Evolutionary conservation across 331 rosid genomes (phyloP), one percentile per base, ranked within the genome.

Genomic region (Pyrus hybrid): DNA sequence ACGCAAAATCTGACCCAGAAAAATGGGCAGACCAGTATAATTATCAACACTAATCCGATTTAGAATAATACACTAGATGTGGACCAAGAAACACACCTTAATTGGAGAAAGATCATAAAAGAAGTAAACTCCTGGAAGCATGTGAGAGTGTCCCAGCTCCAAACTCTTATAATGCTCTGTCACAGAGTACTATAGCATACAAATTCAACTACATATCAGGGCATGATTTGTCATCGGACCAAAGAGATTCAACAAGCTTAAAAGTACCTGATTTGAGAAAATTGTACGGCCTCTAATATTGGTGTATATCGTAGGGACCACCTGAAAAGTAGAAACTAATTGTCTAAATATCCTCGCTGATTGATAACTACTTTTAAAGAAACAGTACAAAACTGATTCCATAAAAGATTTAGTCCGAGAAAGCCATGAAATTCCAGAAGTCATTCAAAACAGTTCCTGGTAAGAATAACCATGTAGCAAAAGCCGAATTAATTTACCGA

Each of bases 141-240:
- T 54, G 6, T 54, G 81, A 25, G 25, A 73, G 41, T 1, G 60
- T 67, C 92, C 93, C 2, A 74, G 35, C 68, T 93, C 97, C 45
- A 87, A 75, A 83, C 85, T 85, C 85, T 86, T 91, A 80, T 86
- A 93, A 89, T 93, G 98, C 88, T 93, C 93, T 5, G 97, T 93
- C 68, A 91, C 97, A 54, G 98, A 93, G 83, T 89, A 93, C 97
- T 93, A 93, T 76, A 67, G 45, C 81, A 87, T 37, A 70, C 83
- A 79, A 75, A 65, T 71, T 35, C 49, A 1, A 23, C 60, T 56
- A 75, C 71, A 74, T 74, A 68, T 78, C 37, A 76, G 78, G 28
- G 68, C 56, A 76, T 63, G 70, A 78, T 63, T 47, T 23, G 72
- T 60, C 58, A 72, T 18, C 20, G 63, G 64, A 47, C 71, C 70